Evolutionary conservation across 2,329 filamentous ascomycete genomes (phyloP).

Genomic region (Pseudocercospora musae): DNA sequence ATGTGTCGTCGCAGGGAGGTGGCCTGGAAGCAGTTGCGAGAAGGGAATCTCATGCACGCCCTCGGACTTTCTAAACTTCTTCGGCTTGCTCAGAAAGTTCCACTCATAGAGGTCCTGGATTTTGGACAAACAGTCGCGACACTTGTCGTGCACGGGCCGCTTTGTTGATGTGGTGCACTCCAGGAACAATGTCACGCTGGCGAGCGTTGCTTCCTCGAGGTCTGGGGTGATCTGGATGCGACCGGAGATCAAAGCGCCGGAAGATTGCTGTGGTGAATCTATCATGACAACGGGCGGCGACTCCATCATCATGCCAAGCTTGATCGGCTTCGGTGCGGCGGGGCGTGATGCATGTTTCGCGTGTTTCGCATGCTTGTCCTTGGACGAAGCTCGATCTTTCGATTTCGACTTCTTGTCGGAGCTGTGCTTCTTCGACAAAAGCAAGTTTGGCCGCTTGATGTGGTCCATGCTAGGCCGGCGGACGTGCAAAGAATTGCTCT

Average conservation of each 20-base stretch:
- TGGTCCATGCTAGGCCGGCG: conserved; percentile 35
- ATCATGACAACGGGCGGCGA: conserved; percentile 85
- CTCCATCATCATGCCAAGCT: conserved; percentile 66
- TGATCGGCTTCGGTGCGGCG: conserved; percentile 42
- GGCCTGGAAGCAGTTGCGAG: conserved; percentile 78
- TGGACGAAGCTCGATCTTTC: conserved; percentile 30
- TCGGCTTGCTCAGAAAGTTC: conserved; percentile 63
- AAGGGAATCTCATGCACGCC: conserved; percentile 81
- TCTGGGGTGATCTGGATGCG: conserved; percentile 72
- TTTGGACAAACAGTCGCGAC: conserved; percentile 69
- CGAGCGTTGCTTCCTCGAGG: conserved; percentile 62
- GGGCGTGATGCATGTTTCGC: conserved; percentile 19
- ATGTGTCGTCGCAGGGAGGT: conserved; percentile 80
- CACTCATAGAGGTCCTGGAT: conserved; percentile 73
- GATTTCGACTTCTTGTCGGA: conserved; percentile 22
- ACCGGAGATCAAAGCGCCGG: conserved; percentile 80
- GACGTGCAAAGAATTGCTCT: conserved; percentile 10
- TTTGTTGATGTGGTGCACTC: conserved; percentile 70
- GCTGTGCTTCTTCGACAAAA: conserved; percentile 19
- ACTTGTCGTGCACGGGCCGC: conserved; percentile 76
- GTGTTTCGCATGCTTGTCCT: conserved; percentile 29
- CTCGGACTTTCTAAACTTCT: conserved; percentile 41
- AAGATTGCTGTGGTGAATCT: conserved; percentile 69
- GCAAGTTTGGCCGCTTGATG: conserved; percentile 32
- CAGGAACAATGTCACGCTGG: conserved; percentile 70